A percentile compares a stretch with the other conserved stretches of the same genome.
Conservation (phyloP, 176 grass and related monocot genomes). For the Aechmea fasciata region DNA sequence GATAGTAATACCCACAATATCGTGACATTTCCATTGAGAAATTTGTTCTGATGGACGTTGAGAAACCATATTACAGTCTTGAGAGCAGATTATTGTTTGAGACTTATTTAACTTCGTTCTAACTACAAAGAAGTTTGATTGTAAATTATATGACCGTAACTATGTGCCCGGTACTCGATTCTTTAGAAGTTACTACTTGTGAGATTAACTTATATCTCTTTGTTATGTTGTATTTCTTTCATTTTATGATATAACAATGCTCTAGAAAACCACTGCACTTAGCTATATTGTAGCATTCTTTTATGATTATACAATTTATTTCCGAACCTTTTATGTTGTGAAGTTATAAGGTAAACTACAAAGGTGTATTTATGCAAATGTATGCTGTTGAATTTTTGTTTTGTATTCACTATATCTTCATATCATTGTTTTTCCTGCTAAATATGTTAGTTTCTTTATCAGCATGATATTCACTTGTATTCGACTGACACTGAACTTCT, state of each 20-base stretch:
- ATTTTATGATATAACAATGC: constrained; percentile 1
- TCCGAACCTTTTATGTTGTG: neutral
- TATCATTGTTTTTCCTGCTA: constrained; percentile 3
- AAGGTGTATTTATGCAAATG: neutral
- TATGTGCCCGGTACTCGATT: too few relatives aligned
- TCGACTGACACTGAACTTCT: constrained; percentile 14
- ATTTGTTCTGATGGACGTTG: constrained; percentile 18
- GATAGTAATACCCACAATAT: too few relatives aligned
- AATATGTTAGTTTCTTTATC: constrained; percentile 5
- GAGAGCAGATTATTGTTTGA: too few relatives aligned
- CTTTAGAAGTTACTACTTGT: too few relatives aligned
- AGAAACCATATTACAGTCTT: too few relatives aligned
- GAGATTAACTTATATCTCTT: neutral
- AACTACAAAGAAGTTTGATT: too few relatives aligned
- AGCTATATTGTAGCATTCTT: too few relatives aligned
- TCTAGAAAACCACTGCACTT: too few relatives aligned
- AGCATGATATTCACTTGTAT: neutral
- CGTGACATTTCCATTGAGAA: constrained; percentile 18
- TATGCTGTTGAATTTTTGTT: neutral
- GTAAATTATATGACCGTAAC: too few relatives aligned
- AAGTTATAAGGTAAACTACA: neutral
- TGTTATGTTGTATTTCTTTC: constrained; percentile 5
- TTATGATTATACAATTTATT: too few relatives aligned
- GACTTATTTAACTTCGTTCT: too few relatives aligned
- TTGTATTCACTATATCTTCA: neutral